Base-by-base conservation (phyloP, 1,139 yeast species). In the Magnusiomyces fungicola region DNA sequence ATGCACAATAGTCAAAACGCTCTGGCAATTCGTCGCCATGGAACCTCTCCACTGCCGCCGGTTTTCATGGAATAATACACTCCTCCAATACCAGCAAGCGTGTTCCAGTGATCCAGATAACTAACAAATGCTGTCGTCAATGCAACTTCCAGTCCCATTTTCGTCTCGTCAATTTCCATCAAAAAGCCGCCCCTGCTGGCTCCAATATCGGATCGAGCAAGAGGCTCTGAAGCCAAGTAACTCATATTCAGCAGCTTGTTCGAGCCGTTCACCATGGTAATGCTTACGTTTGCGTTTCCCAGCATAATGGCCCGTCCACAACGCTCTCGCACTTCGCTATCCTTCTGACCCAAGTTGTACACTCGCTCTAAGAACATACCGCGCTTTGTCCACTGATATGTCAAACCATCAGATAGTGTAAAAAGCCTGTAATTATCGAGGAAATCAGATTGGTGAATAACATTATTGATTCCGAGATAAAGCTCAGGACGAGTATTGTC, bases 81-180 rank as follows among this genome's bases (percentile, higher is more conserved):
- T 30, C 85, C 85, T 22, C 85, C 84, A 33, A 79, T 76, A 29
- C 76, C 78, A 45, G 75, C 63, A 54, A 69, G 68, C 18, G 85
- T 80, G 58, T 78, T 80, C 86, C 86, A 80, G 55, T 80, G 84
- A 58, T 80, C 86, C 51, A 80, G 73, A 60, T 69, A 75, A 43
- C 82, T 78, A 55, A 79, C 74, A 57, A 80, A 66, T 1, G 83
- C 84, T 4, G 81, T 74, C 34, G 79, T 68, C 30, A 80, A 60
- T 0, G 82, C 85, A 66, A 81, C 59, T 55, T 79, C 83, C 43
- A 74, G 64, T 9, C 78, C 71, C 39, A 80, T 73, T 58, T 78
- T 74, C 27, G 73, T 52, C 57, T 76, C 80, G 60, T 80, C 83
- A 27, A 80, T 68, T 50, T 63, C 65, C 42, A 81, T 61, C 21